phyloP scores from a whole-genome alignment of 192 early-diverging fungal species.

The Coemansia sp. region DNA sequence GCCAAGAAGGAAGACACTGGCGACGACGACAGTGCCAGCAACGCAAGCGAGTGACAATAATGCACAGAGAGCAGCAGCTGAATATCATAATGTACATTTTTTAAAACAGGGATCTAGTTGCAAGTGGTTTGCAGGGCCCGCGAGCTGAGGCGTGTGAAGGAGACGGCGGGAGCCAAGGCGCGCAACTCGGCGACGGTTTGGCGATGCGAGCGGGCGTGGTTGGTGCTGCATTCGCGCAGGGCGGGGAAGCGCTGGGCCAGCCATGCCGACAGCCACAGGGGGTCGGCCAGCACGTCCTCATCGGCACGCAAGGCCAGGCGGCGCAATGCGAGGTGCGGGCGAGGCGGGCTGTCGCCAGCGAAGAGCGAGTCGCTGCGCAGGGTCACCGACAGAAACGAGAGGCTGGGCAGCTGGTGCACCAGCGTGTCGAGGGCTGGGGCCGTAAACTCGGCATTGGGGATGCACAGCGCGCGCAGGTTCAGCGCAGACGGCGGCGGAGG shows the following conservation, averaged over 20 bases:
- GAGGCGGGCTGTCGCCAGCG: not conserved
- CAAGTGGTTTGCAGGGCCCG: constrained; percentile 25
- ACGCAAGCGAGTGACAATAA: not conserved
- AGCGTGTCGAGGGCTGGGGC: constrained; percentile 33
- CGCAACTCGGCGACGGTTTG: constrained; percentile 28
- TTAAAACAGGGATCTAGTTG: constrained; percentile 8
- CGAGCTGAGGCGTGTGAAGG: constrained; percentile 36
- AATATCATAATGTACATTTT: not conserved
- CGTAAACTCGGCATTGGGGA: constrained; percentile 37
- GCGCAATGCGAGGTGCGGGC: constrained; percentile 15
- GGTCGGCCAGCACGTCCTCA: constrained; percentile 41
- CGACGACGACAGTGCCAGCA: not conserved
- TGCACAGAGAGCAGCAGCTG: not conserved
- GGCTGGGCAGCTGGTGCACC: constrained; percentile 29
- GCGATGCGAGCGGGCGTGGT: constrained; percentile 38
- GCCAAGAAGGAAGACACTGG: constrained; percentile 8
- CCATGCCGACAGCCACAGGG: constrained; percentile 38
- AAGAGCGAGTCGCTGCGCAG: constrained; percentile 35
- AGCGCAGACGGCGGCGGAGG: not conserved
- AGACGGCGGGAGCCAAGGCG: constrained; percentile 20
- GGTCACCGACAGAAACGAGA: constrained; percentile 27
- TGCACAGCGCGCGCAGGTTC: constrained; percentile 16
- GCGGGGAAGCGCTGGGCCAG: constrained; percentile 32
- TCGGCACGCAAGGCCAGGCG: constrained; percentile 37
- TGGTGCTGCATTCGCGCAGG: constrained; percentile 41